Evolutionary conservation across 139 green algal genomes (phyloP), one percentile per base, ranked within the genome.

Genomic region (Picochlorum sp.): DNA sequence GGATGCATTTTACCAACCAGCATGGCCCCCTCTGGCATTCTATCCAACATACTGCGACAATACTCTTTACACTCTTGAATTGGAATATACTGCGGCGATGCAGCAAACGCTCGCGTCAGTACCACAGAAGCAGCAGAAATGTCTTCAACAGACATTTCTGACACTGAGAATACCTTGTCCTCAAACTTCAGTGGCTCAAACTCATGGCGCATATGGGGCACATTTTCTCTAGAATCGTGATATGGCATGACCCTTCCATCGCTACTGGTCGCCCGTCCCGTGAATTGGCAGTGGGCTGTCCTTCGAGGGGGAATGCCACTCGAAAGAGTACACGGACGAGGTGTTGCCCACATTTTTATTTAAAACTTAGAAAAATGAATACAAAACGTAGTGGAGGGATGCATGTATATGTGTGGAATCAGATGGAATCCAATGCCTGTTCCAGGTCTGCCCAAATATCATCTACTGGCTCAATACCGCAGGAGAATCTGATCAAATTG

Each of bases 381-480:
- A 54, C n/a, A 54, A 54, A 54, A 54, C 3, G 47, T 54, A 30
- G 5, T 67, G 18, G 11, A 41, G 9, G 14, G 24, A 49, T 51
- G 23, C 10, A 23, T 37, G 31, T n/a, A 71, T 38, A 11, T 59
- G 6, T 30, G 0, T 2, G 45, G 5, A 16, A 38, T 62, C 30
- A 94, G 26, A 97, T 86, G 9, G 73, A 49, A 26, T 83, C 86
- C 16, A 99, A 77, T 8, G 92, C 86, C 79, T 98, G 94, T n/a
- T 71, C 57, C 34, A 99, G 61, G 65, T 99, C 94, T 9, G 62
- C 80, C 85, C 89, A 95, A 63, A 99, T 87, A 74, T 99, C 94
- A 56, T 97, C 88, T 47, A 89, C 69, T 45, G 82, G 68, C 75
- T 99, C 94, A 28, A 99, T 81, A 11, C 94, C 94, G 21, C 83